Evolutionary conservation across 1,139 yeast genomes (phyloP), one percentile per base, ranked within the genome.

Genomic region (Kodamaea plutei): DNA sequence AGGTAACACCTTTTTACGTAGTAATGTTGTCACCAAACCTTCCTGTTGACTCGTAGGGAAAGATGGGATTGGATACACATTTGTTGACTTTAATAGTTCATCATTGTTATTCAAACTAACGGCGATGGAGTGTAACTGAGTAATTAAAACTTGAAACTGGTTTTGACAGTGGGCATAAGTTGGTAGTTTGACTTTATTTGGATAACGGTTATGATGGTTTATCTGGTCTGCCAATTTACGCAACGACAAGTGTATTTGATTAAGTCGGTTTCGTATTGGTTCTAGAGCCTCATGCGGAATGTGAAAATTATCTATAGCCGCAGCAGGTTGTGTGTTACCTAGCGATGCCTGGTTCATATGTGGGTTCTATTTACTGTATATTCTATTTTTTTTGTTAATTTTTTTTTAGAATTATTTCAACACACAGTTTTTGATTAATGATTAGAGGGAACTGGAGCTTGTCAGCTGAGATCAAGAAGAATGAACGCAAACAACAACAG

Each of bases 1-100:
- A 0, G 97, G 97, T 9, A 84, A 63, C 29, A 84, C 80, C 52
- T 89, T 89, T 54, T 88, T 91, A 36, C 97, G 69, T 38, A 91
- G 59, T 40, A 91, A 63, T 0, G 96, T 87, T 1, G 94, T 83
- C 34, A 89, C 62, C 29, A 89, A 64, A 2, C 85, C 85, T 48
- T 84, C 89, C 40, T 85, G 91, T 25, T 84, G 83, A 1, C 85
- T 73, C 0, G 94, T 76, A 3, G 96, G 96, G 51, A 89, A 91
- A 16, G 70, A 70, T 0, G 91, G 84, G 27, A 85, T 61, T 2
- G 97, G 97, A 48, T 77, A 89, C 3, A 79, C 89, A 30, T 84
- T 87, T 1, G 95, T 78, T 9, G 73, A 61, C 28, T 70, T 70
- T 15, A 91, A 61, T 0, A 73, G 54, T 6, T 75, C 82, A 8